Conservation (phyloP, 2,329 filamentous ascomycete genomes). For the Diatrype stigma region DNA sequence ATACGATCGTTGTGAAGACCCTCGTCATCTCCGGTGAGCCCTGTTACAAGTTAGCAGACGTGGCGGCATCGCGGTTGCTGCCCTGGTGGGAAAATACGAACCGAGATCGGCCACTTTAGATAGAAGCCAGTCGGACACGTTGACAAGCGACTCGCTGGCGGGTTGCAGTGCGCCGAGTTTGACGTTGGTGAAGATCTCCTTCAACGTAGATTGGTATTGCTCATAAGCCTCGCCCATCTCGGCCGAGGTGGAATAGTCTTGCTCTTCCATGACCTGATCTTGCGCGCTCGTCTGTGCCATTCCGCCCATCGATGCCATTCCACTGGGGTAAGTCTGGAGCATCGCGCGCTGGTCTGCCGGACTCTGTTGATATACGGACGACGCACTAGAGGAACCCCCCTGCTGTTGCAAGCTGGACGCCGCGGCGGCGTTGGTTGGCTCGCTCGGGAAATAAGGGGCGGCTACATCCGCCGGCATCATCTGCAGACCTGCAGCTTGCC, state of each 20-base stretch:
- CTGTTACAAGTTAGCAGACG: slow-evolving; percentile 43
- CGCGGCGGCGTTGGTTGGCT: slow-evolving; percentile 58
- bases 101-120: slow-evolving; percentile 52
- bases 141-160: slow-evolving; percentile 49
- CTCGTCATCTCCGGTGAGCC: slow-evolving; percentile 79
- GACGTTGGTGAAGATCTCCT: slow-evolving; percentile 68
- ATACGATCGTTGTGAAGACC: slow-evolving; percentile 70
- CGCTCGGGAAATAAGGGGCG: slow-evolving; percentile 71
- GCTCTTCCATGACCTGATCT: slow-evolving; percentile 52
- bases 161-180: slow-evolving; percentile 46
- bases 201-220: slow-evolving; percentile 58
- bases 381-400: slow-evolving; percentile 42
- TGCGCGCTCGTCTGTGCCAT: slow-evolving; percentile 40
- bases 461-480: slow-evolving; percentile 64
- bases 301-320: slow-evolving; percentile 42
- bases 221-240: slow-evolving; percentile 66
- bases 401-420: slow-evolving; percentile 50
- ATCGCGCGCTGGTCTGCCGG: slow-evolving; percentile 51
- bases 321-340: slow-evolving; percentile 48
- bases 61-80: too few species aligned
- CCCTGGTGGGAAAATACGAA: too few species aligned
- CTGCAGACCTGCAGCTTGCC: slow-evolving; percentile 73
- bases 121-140: slow-evolving; percentile 52
- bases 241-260: slow-evolving; percentile 52
- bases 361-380: slow-evolving; percentile 64